phyloP scores from a whole-genome alignment of 805 yeast genomes.

The Starmerella apis region DNA sequence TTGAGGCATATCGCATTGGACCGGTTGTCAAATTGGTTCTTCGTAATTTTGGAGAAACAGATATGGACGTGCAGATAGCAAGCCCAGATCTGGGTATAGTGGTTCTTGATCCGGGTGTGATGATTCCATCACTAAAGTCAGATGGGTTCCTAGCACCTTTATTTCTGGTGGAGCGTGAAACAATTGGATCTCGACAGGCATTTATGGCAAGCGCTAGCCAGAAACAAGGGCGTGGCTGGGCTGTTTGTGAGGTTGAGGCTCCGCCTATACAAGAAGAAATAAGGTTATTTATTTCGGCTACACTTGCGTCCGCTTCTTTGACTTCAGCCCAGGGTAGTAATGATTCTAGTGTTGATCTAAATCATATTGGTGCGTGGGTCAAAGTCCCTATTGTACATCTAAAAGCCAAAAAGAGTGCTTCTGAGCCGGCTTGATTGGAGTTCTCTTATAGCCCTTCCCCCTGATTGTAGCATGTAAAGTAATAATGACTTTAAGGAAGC shows the following conservation, averaged over 20 bases:
- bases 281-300: background rate
- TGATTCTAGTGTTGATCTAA: background rate
- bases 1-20: conserved; percentile 8
- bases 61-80: conserved; percentile 14
- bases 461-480: too few species aligned
- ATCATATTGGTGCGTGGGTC: conserved; percentile 8
- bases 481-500: too few species aligned
- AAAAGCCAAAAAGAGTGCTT: background rate
- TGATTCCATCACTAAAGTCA: conserved; percentile 24
- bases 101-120: conserved; percentile 15
- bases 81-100: conserved; percentile 14
- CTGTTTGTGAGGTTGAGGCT: conserved; percentile 11
- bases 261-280: background rate
- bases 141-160: conserved; percentile 25
- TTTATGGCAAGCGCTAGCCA: conserved; percentile 23
- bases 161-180: conserved; percentile 24
- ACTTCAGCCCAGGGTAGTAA: background rate
- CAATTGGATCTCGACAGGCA: conserved; percentile 26
- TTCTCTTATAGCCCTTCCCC: too few species aligned
- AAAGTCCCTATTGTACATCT: background rate
- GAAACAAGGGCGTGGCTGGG: conserved; percentile 29
- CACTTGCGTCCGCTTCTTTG: background rate
- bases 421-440: background rate
- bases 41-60: conserved; percentile 21
- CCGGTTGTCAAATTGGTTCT: conserved; percentile 17